A percentile compares a stretch with the other conserved stretches of the same genome.
These are phyloP conservation scores for Yamadazyma buinensis DNA, from an alignment of 1,139 yeast genomes.

Conservation along the genomic window DNA sequence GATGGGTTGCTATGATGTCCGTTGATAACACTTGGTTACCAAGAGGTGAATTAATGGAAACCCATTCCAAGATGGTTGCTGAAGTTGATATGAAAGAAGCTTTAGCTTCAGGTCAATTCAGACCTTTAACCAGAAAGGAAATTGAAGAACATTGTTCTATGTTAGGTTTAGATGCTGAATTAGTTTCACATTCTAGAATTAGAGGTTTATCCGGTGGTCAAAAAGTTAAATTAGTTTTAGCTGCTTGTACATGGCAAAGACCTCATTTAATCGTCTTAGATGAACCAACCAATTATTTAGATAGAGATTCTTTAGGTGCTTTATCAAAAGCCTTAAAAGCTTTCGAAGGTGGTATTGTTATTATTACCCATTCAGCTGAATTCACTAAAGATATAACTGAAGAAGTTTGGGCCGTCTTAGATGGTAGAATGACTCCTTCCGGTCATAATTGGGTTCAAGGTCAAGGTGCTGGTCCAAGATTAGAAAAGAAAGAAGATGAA, in stretches of 20 bases:
- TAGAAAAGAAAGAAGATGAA: conserved; percentile 91
- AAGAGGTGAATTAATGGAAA: conserved; percentile 98
- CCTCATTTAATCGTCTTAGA: conserved; percentile 99
- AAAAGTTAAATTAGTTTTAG: conserved; percentile 98
- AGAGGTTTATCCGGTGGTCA: conserved; percentile 99
- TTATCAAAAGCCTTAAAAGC: conserved; percentile 97
- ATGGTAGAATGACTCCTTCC: conserved; percentile 98
- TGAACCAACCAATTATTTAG: conserved; percentile 99
- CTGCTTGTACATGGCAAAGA: conserved; percentile 99
- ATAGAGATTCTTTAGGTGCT: conserved; percentile 99
- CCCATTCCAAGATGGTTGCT: conserved; percentile 98
- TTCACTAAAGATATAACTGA: conserved; percentile 98
- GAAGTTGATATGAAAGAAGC: conserved; percentile 99
- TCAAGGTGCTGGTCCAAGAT: conserved; percentile 99
- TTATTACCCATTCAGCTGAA: conserved; percentile 99
- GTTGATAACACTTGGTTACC: conserved; percentile 99
- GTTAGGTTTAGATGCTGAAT: conserved; percentile 98
- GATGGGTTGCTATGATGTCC: conserved; percentile 99
- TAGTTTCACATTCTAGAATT: conserved; percentile 99
- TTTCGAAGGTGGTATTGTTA: conserved; percentile 99
- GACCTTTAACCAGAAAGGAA: conserved; percentile 99
- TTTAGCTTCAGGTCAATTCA: conserved; percentile 99
- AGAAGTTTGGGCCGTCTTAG: conserved; percentile 99
- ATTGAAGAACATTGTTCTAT: conserved; percentile 97
- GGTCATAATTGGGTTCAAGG: conserved; percentile 99